phyloP scores from a whole-genome alignment of 1,284 basidiomycete species.

The Cryptococcus sp. region DNA sequence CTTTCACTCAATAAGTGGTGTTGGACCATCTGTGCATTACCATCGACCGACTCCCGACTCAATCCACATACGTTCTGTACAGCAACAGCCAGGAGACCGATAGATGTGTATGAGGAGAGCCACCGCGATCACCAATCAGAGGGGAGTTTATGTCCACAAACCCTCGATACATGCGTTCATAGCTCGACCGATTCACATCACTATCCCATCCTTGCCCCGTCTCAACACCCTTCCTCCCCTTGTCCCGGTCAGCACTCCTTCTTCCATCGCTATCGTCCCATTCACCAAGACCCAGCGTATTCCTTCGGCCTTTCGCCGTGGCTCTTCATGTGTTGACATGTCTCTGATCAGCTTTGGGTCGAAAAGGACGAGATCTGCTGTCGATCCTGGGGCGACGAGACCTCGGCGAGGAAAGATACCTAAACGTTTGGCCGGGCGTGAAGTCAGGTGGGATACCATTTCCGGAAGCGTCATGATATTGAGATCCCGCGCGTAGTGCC shows the following conservation, averaged over 20 bases:
- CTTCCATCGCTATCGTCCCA: slow-evolving; percentile 41
- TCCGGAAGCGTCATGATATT: slow-evolving; percentile 27
- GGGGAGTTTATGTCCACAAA: too few species aligned
- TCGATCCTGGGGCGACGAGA: slow-evolving; percentile 33
- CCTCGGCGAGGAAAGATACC: slow-evolving; percentile 46
- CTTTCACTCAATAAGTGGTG: too few species aligned
- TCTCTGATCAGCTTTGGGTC: slow-evolving; percentile 40
- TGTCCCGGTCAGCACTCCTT: slow-evolving; percentile 33
- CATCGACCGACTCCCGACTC: too few species aligned
- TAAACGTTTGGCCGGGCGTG: slow-evolving; percentile 45
- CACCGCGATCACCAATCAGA: too few species aligned
- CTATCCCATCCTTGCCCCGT: not conserved
- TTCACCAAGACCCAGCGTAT: slow-evolving; percentile 49
- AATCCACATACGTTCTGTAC: too few species aligned
- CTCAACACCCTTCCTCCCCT: slow-evolving; percentile 39
- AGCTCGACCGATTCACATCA: not conserved
- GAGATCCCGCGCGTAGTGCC: slow-evolving; percentile 44
- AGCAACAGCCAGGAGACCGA: too few species aligned
- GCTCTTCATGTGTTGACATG: slow-evolving; percentile 37
- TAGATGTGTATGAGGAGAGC: too few species aligned
- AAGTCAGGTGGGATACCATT: slow-evolving; percentile 49
- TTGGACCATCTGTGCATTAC: too few species aligned
- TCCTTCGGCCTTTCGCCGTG: slow-evolving; percentile 30
- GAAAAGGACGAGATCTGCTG: slow-evolving; percentile 49
- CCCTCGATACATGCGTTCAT: too few species aligned